Percentiles rank a stretch among this genome's conserved stretches.
These are phyloP conservation scores for Mycena galopus DNA, from an alignment of 768 basidiomycete species.

Conservation along the genomic window DNA sequence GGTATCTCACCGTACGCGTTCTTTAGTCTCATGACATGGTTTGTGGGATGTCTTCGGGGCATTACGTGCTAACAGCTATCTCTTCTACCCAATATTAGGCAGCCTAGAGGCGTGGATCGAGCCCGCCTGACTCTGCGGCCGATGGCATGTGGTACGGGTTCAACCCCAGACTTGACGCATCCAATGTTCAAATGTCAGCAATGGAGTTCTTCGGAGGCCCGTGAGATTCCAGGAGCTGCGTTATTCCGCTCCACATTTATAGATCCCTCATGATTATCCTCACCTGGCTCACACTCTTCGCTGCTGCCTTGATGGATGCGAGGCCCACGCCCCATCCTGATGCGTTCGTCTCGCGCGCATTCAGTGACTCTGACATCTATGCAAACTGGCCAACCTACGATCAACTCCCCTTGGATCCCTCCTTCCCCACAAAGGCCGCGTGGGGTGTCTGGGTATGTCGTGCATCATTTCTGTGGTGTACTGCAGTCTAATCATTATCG, in stretches of 20 bases:
- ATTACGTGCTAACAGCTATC: too few relatives aligned
- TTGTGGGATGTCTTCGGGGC: too few relatives aligned
- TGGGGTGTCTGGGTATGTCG: conserved; percentile 33
- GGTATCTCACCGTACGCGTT: too few relatives aligned
- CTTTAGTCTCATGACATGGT: too few relatives aligned
- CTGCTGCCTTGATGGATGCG: background rate
- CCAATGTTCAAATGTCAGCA: too few relatives aligned
- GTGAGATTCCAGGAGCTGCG: background rate
- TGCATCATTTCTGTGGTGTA: background rate
- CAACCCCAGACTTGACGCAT: too few relatives aligned
- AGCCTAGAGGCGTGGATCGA: too few relatives aligned
- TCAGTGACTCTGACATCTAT: conserved; percentile 20
- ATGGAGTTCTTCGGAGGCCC: too few relatives aligned
- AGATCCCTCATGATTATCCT: background rate
- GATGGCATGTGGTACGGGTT: too few relatives aligned
- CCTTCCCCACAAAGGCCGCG: conserved; percentile 30
- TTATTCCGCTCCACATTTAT: background rate
- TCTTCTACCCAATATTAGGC: too few relatives aligned
- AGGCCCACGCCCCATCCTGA: background rate
- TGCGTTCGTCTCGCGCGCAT: background rate
- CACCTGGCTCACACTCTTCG: background rate
- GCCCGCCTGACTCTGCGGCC: too few relatives aligned
- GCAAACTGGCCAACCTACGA: conserved; percentile 32
- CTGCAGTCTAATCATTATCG: background rate
- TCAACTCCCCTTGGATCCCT: conserved; percentile 29